phyloP scores from a whole-genome alignment of 192 early-diverging fungal genomes.

The Blastocladiella britannica region DNA sequence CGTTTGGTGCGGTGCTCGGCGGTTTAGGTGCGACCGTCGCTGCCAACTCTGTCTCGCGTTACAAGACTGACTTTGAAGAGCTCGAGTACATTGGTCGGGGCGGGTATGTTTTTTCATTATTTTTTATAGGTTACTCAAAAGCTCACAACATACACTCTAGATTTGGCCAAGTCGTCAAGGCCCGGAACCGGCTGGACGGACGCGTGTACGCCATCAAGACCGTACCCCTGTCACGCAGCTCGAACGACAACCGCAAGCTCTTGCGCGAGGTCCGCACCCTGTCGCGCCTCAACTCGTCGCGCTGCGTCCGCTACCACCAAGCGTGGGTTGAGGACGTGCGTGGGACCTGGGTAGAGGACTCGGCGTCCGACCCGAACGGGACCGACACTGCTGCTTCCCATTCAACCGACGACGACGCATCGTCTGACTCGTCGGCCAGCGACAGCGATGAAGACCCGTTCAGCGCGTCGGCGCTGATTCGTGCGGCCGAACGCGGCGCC shows the following conservation, averaged over 20 bases:
- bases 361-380: constrained; percentile 11
- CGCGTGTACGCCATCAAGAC: constrained; percentile 81
- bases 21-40: too few relatives aligned
- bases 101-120: constrained; percentile 5
- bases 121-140: constrained; percentile 13
- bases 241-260: constrained; percentile 58
- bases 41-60: too few relatives aligned
- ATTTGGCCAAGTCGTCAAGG: constrained; percentile 90
- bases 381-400: constrained; percentile 12
- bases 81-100: constrained; percentile 48
- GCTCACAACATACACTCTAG: constrained; percentile 38
- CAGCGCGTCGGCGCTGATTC: too few relatives aligned
- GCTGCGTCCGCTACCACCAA: constrained; percentile 71
- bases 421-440: too few relatives aligned
- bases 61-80: constrained; percentile 55
- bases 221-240: constrained; percentile 58
- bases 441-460: too few relatives aligned
- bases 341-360: not conserved
- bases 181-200: constrained; percentile 59
- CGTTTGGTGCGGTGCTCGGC: too few relatives aligned
- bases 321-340: constrained; percentile 71
- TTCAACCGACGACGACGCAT: constrained; percentile 21
- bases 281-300: constrained; percentile 70
- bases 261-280: constrained; percentile 78
- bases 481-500: too few relatives aligned